Evolutionary conservation across 2,329 filamentous ascomycete genomes (phyloP).

Genomic region (Cadophora sp.): DNA sequence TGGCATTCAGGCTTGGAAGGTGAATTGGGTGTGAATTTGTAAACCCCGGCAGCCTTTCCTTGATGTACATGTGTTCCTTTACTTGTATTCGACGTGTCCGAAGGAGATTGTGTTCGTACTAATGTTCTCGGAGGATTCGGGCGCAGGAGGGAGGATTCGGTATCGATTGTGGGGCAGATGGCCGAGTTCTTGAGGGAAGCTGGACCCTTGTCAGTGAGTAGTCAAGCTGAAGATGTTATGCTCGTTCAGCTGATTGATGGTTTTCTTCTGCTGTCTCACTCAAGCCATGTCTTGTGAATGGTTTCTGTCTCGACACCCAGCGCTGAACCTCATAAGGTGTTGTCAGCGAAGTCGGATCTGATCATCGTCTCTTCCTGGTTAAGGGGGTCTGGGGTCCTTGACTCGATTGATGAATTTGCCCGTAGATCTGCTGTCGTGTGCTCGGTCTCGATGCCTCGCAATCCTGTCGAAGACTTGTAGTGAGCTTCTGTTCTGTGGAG

Average conservation of each 20-base stretch:
- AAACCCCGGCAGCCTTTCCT: background rate
- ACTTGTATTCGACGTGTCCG: background rate
- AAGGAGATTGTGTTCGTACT: background rate
- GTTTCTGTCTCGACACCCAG: background rate
- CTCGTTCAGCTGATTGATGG: background rate
- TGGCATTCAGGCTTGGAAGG: background rate
- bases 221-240: too few relatives aligned
- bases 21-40: background rate
- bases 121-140: background rate
- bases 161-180: background rate
- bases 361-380: background rate
- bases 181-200: background rate
- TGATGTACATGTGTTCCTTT: background rate
- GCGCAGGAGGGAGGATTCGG: too few relatives aligned
- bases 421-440: background rate
- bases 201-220: background rate
- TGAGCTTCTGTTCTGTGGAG: background rate
- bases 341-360: background rate
- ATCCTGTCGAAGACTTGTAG: too few relatives aligned
- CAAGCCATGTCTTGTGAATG: background rate
- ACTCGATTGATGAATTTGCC: background rate
- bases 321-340: too few relatives aligned
- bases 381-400: background rate
- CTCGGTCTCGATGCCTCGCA: background rate
- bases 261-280: background rate